Conservation (phyloP, 192 early-diverging fungal genomes). For the Coemansia sp. region DNA sequence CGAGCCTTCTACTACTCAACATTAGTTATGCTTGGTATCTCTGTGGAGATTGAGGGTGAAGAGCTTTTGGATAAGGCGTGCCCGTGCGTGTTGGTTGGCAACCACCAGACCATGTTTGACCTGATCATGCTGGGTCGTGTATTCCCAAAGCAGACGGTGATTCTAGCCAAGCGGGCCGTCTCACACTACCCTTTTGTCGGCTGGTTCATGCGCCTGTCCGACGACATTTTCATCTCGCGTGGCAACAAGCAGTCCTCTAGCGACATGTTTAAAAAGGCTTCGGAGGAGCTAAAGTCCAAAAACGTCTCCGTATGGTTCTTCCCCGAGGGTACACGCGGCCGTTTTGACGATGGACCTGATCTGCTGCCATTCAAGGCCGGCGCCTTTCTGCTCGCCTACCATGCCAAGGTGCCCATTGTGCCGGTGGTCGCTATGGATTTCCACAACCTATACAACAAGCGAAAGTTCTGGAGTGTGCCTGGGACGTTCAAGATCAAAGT, state of each 20-base stretch:
- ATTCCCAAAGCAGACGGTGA: constrained; percentile 69
- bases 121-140: constrained; percentile 70
- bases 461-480: constrained; percentile 39
- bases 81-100: constrained; percentile 75
- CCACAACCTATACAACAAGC: constrained; percentile 51
- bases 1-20: constrained; percentile 60
- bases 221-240: constrained; percentile 90
- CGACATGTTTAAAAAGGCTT: constrained; percentile 77
- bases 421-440: constrained; percentile 83
- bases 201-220: constrained; percentile 70
- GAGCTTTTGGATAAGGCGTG: constrained; percentile 49
- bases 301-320: constrained; percentile 86
- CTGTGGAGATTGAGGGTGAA: constrained; percentile 62
- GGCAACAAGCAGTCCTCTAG: constrained; percentile 81
- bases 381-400: constrained; percentile 93
- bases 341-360: constrained; percentile 58
- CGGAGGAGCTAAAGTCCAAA: constrained; percentile 71
- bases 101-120: constrained; percentile 88
- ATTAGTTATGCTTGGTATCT: constrained; percentile 60
- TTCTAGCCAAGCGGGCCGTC: constrained; percentile 74
- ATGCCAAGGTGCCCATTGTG: constrained; percentile 82
- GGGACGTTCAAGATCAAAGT: constrained; percentile 50
- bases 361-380: constrained; percentile 95
- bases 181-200: constrained; percentile 79
- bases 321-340: constrained; percentile 91